A percentile compares a stretch with the other conserved stretches of the same genome.
Evolutionary conservation across 805 yeast species (phyloP).

Genomic region (Starmerella bacillaris): DNA sequence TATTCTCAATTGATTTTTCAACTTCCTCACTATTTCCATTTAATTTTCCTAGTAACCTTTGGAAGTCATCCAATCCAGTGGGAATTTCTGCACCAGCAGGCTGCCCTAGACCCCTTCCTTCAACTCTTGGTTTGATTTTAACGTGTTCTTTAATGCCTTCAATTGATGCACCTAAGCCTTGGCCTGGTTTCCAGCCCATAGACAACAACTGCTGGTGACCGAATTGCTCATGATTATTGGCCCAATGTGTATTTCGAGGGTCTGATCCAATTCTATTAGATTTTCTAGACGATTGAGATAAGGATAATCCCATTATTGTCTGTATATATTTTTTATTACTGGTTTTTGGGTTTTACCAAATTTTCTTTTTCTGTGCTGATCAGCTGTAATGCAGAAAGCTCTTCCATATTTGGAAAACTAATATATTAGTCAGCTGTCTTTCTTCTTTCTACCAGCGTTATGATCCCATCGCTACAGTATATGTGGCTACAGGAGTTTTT

Average conservation of each 20-base stretch:
- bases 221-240: conserved; percentile 50
- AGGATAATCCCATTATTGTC: conserved; percentile 23
- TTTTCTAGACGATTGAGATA: conserved; percentile 49
- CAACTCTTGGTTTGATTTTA: conserved; percentile 65
- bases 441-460: too few species aligned
- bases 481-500: too few species aligned
- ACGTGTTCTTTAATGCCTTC: conserved; percentile 34
- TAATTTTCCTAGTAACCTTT: conserved; percentile 68
- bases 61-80: conserved; percentile 84
- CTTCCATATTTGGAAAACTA: too few species aligned
- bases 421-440: too few species aligned
- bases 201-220: conserved; percentile 73
- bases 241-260: conserved; percentile 90
- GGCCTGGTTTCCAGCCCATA: conserved; percentile 86
- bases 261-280: conserved; percentile 68
- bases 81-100: conserved; percentile 51
- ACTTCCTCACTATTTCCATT: conserved; percentile 61
- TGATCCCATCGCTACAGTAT: too few species aligned
- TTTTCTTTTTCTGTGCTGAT: too few species aligned
- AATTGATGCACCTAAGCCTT: conserved; percentile 64
- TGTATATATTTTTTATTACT: too few species aligned
- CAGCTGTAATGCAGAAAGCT: too few species aligned
- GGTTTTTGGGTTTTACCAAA: too few species aligned
- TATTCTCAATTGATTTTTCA: conserved; percentile 36
- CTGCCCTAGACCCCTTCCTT: conserved; percentile 81